These are phyloP conservation scores for Globisporangium cystogenes DNA, from an alignment of 352 stramenopile genomes.

Conservation along the genomic window DNA sequence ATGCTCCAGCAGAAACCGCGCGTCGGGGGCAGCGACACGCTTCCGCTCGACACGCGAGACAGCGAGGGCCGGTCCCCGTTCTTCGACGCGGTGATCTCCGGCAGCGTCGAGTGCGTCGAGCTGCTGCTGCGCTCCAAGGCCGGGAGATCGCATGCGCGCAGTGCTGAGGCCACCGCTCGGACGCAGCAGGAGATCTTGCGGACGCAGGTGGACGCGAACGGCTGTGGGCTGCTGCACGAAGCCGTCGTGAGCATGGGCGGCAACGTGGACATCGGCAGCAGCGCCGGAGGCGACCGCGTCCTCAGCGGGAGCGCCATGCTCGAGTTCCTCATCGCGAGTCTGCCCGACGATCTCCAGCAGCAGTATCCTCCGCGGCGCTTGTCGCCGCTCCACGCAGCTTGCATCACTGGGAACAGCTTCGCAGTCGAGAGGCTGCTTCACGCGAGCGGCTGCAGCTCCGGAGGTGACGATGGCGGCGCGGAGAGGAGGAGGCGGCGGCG, in stretches of 20 bases:
- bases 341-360: not conserved
- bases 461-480: too few relatives aligned
- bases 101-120: conserved; percentile 10
- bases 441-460: not conserved
- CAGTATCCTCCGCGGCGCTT: conserved; percentile 5
- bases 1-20: conserved; percentile 4
- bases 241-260: not conserved
- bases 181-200: not conserved
- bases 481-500: too few relatives aligned
- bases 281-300: too few relatives aligned
- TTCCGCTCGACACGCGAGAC: conserved; percentile 1
- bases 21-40: not conserved
- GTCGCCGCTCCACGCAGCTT: conserved; percentile 4
- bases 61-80: conserved; percentile 8
- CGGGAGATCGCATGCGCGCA: too few relatives aligned
- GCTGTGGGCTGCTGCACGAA: conserved; percentile 6
- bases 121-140: conserved; percentile 7
- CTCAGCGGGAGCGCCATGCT: conserved; percentile 1
- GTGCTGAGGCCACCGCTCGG: not conserved
- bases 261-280: too few relatives aligned
- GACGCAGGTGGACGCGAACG: conserved; percentile 1
- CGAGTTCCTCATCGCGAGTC: conserved; percentile 4
- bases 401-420: conserved; percentile 1
- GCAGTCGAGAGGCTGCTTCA: conserved; percentile 7
- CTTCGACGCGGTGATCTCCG: conserved; percentile 18